phyloP scores from a whole-genome alignment of 2,329 filamentous ascomycete species.

The Rutstroemia sp. region DNA sequence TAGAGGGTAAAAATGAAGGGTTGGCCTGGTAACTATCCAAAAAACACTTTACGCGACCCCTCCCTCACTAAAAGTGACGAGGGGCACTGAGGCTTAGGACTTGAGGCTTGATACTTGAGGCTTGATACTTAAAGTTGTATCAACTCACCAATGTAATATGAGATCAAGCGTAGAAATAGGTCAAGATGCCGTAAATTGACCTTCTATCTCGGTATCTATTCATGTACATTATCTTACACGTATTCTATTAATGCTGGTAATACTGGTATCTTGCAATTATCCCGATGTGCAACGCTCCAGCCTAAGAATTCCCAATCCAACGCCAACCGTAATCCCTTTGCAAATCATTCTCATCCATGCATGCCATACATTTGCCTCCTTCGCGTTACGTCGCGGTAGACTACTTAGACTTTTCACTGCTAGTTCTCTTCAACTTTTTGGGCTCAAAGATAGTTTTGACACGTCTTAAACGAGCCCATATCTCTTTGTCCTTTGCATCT shows the following conservation, averaged over 20 bases:
- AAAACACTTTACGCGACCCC: conserved; percentile 7
- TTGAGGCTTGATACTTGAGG: no score
- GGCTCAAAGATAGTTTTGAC: conserved; percentile 66
- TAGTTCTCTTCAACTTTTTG: conserved; percentile 46
- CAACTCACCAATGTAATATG: no score
- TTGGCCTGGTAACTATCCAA: conserved; percentile 6
- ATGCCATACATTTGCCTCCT: no score
- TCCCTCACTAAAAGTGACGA: not conserved
- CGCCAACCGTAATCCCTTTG: not conserved
- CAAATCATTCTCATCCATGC: not conserved
- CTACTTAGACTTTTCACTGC: not conserved
- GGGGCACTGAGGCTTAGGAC: not conserved
- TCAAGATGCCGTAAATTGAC: no score
- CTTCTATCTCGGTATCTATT: not conserved
- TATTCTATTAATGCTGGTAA: not conserved
- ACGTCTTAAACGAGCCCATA: conserved; percentile 63
- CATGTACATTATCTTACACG: not conserved
- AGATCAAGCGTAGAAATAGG: no score
- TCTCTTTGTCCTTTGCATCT: conserved; percentile 60
- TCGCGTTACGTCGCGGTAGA: not conserved
- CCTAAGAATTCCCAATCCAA: not conserved
- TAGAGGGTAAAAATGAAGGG: not conserved
- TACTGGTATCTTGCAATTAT: not conserved
- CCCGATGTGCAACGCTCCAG: not conserved
- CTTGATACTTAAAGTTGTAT: no score